phyloP scores from a whole-genome alignment of 768 basidiomycete species.

The Calocybe gangraenosa region DNA sequence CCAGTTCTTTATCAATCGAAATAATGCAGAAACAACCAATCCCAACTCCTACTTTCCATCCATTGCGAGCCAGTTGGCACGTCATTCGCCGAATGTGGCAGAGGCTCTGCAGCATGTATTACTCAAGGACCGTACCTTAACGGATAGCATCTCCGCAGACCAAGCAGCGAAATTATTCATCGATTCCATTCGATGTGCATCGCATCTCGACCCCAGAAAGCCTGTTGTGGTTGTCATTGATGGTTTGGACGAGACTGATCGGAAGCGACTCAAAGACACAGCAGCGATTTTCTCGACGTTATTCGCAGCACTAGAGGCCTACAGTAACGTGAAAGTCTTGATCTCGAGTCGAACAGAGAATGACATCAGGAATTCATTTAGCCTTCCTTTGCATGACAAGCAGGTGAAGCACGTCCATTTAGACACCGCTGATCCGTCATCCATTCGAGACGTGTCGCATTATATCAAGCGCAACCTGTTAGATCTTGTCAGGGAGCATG shows the following conservation, averaged over 20 bases:
- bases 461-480: conserved; percentile 8
- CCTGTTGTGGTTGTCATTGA: conserved; percentile 17
- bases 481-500: conserved; percentile 9
- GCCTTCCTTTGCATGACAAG: conserved; percentile 7
- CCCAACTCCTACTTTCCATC: conserved; percentile 16
- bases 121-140: conserved; percentile 7
- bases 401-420: conserved; percentile 15
- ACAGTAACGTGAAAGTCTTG: conserved; percentile 15
- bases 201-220: conserved; percentile 2
- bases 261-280: conserved; percentile 7
- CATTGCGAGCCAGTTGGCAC: conserved; percentile 15
- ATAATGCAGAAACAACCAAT: conserved; percentile 13
- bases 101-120: conserved; percentile 9
- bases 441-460: conserved; percentile 11
- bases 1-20: conserved; percentile 14
- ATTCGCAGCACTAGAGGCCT: conserved; percentile 2
- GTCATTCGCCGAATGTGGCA: conserved; percentile 7
- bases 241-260: conserved; percentile 16
- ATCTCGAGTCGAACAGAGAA: conserved; percentile 18
- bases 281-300: conserved; percentile 12
- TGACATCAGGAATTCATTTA: conserved; percentile 14
- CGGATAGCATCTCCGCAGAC: conserved; percentile 10
- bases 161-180: conserved; percentile 16
- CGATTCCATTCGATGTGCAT: conserved; percentile 9
- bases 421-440: conserved; percentile 12